These are phyloP conservation scores for Oryza glumipatula DNA, from an alignment of 176 grass and related monocot genomes.

Conservation along the genomic window DNA sequence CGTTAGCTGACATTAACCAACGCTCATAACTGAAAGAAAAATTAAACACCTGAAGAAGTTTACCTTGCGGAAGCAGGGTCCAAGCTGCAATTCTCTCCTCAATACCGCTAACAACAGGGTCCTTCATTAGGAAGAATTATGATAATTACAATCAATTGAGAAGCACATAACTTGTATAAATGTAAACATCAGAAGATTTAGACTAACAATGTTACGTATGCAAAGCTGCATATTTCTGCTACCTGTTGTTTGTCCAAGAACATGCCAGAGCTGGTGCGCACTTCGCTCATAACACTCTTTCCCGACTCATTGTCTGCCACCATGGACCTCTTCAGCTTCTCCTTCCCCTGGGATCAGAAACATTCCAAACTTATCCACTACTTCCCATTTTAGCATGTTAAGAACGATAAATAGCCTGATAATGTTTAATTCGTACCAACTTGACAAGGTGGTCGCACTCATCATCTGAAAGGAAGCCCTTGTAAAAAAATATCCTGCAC, in stretches of 20 bases:
- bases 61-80: slow-evolving; percentile 71
- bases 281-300: slow-evolving; percentile 51
- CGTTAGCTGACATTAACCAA: background rate
- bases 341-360: slow-evolving; percentile 32
- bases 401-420: background rate
- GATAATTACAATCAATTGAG: background rate
- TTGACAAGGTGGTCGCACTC: slow-evolving; percentile 65
- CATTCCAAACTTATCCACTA: background rate
- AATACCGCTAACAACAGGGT: slow-evolving; percentile 15
- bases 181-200: background rate
- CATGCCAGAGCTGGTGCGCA: slow-evolving; percentile 68
- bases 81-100: slow-evolving; percentile 57
- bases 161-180: background rate
- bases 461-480: slow-evolving; percentile 52
- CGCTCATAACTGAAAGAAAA: background rate
- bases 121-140: background rate
- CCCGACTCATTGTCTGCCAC: slow-evolving; percentile 59
- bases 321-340: slow-evolving; percentile 52
- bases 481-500: slow-evolving; percentile 52
- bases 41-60: background rate
- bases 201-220: background rate
- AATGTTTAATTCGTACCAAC: slow-evolving; percentile 33
- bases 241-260: slow-evolving; percentile 70
- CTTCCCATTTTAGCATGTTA: background rate
- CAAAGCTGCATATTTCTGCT: background rate